Base-by-base conservation (phyloP, 495 filamentous ascomycete genomes). In the Penicilliopsis zonata region DNA sequence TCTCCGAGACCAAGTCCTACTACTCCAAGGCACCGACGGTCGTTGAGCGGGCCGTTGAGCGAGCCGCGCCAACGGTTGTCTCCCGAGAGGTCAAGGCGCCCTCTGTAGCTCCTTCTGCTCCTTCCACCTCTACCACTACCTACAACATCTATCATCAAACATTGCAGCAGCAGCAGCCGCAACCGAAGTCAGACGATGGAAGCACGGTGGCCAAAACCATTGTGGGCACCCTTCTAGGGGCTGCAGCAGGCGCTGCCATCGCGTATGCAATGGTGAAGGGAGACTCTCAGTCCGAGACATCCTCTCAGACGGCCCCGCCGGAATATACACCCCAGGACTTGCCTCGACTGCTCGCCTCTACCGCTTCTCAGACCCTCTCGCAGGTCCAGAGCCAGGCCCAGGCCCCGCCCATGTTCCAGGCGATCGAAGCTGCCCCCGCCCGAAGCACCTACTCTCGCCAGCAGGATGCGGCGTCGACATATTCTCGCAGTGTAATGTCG, bases 181-280 rank as follows among this genome's bases (percentile, higher is more conserved):
- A 40, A 9, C 53, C 47, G 32, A 47, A 55, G 28, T 30, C 40
- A 12, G 62, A 59, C 20, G 59, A 67, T 32, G 50, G 50, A 15
- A 53, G 49, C 34, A 63, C 50, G 31, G 50, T 52, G 12, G 59
- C 61, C 14, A 65, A 65, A 39, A 76, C 75, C 2, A 57, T 92
- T 16, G 63, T 90, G 5, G 83, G 82, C 7, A 80, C 79, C 3
- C 67, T 86, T 28, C 71, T 85, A 4, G 85, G 81, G 14, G 84
- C 78, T 12, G 81, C 80, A 6, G 72, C 80, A 2, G 85, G 80
- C 30, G 80, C 78, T 9, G 79, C 76, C 0, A 48, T 86, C 22
- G 78, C 80, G 1, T 88, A 87, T 49, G 74, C 78, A 21, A 76
- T 82, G 59, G 60, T 67, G 35, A 74, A 65, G 40, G 53, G 64